Percentiles rank a stretch among this genome's conserved stretches.
phyloP scores from a whole-genome alignment of 2,329 filamentous ascomycete species.

The Diplodia mutila region DNA sequence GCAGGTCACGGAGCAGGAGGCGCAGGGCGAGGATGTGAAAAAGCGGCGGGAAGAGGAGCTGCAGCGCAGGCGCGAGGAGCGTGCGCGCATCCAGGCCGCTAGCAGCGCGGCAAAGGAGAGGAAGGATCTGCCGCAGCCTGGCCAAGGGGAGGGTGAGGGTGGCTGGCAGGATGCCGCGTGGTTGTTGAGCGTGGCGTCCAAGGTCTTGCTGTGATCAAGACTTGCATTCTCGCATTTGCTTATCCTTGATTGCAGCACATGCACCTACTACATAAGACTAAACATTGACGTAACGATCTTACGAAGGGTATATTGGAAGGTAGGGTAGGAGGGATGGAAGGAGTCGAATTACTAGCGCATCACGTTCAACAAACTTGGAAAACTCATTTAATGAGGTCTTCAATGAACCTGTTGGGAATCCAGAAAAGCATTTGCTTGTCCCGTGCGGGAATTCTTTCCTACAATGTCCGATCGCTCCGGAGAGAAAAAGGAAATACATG shows the following conservation, averaged over 20 bases:
- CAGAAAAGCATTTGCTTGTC: neutral
- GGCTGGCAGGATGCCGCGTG: constrained; percentile 64
- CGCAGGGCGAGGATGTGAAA: constrained; percentile 41
- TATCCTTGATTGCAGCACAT: neutral
- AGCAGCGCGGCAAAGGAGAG: constrained; percentile 31
- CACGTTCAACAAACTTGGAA: neutral
- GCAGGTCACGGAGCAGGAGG: constrained; percentile 34
- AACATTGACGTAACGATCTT: constrained; percentile 9
- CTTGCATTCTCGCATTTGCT: neutral
- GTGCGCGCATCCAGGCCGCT: constrained; percentile 9
- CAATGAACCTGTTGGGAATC: neutral
- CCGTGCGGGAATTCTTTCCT: constrained; percentile 1
- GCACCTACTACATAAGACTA: neutral
- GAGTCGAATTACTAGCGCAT: neutral
- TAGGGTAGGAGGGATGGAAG: neutral
- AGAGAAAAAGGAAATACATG: neutral
- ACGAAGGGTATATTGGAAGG: neutral
- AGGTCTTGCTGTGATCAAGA: constrained; percentile 41
- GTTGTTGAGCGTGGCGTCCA: constrained; percentile 58
- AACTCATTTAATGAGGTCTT: neutral
- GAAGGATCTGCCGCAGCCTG: constrained; percentile 27
- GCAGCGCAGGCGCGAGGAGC: constrained; percentile 39
- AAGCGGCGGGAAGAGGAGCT: constrained; percentile 40
- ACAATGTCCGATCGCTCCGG: neutral
- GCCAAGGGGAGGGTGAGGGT: constrained; percentile 41